phyloP scores from a whole-genome alignment of 345 rosid species.

The Linum lewisii region DNA sequence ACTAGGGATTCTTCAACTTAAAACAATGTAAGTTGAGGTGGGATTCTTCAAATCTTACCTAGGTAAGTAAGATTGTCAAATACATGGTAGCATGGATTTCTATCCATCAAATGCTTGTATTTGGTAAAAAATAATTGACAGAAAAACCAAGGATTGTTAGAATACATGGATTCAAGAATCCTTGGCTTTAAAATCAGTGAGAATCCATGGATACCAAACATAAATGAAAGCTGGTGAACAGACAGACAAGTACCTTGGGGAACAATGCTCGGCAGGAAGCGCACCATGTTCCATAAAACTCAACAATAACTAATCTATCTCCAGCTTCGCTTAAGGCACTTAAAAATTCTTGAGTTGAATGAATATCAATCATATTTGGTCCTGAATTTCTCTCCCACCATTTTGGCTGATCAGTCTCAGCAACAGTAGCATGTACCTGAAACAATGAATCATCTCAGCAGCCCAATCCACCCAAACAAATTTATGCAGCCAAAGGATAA shows the following conservation, averaged over 20 bases:
- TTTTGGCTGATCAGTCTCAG: conserved; percentile 69
- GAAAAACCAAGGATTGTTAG: too few relatives aligned
- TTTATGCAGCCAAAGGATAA: not conserved
- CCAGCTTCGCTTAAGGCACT: conserved; percentile 63
- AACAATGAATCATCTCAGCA: conserved; percentile 10
- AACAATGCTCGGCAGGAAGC: conserved; percentile 86
- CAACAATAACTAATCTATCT: conserved; percentile 81
- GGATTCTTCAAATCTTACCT: too few relatives aligned
- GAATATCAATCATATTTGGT: conserved; percentile 88
- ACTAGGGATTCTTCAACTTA: too few relatives aligned
- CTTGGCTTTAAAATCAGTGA: too few relatives aligned
- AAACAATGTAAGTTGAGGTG: too few relatives aligned
- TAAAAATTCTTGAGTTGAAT: conserved; percentile 77
- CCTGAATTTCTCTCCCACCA: conserved; percentile 91
- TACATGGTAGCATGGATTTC: too few relatives aligned
- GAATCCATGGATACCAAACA: not conserved
- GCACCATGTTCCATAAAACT: conserved; percentile 96
- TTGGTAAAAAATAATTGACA: too few relatives aligned
- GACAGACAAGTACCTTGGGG: conserved; percentile 47
- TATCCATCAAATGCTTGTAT: too few relatives aligned
- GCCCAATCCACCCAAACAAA: not conserved
- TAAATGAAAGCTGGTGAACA: not conserved
- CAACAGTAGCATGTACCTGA: conserved; percentile 57
- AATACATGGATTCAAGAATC: too few relatives aligned
- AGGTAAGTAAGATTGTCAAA: too few relatives aligned